phyloP scores from a whole-genome alignment of 495 filamentous ascomycete species.

The Cairneyella variabilis region DNA sequence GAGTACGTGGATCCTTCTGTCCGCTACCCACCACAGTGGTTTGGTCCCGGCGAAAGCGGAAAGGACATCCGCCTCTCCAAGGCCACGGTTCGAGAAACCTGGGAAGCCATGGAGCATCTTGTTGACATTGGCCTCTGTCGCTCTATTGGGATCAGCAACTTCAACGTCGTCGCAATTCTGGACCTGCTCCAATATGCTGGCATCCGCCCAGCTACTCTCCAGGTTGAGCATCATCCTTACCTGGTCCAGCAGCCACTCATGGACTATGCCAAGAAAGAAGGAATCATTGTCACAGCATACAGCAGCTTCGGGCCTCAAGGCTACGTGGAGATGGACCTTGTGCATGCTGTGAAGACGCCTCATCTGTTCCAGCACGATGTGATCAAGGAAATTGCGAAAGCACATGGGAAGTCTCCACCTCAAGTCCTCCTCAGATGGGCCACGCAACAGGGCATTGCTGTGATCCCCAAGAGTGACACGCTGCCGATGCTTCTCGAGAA shows the following conservation, averaged over 20 bases:
- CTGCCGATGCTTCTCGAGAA: slow-evolving; percentile 49
- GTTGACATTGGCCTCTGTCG: slow-evolving; percentile 64
- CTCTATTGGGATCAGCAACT: slow-evolving; percentile 86
- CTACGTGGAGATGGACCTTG: slow-evolving; percentile 74
- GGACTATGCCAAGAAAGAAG: slow-evolving; percentile 62
- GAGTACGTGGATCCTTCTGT: slow-evolving; percentile 72
- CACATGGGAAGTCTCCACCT: slow-evolving; percentile 67
- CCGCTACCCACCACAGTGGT: slow-evolving; percentile 82
- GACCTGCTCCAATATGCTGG: slow-evolving; percentile 80
- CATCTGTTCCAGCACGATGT: slow-evolving; percentile 63
- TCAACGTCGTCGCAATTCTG: slow-evolving; percentile 52
- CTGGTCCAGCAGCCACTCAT: slow-evolving; percentile 74
- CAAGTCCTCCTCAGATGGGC: slow-evolving; percentile 88
- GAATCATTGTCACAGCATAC: slow-evolving; percentile 80
- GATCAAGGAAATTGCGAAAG: slow-evolving; percentile 61
- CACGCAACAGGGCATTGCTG: slow-evolving; percentile 79
- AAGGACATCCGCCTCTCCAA: slow-evolving; percentile 52
- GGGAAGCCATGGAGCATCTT: slow-evolving; percentile 76
- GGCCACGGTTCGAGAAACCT: slow-evolving; percentile 76
- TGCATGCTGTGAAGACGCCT: slow-evolving; percentile 53
- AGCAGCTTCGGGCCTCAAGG: slow-evolving; percentile 79
- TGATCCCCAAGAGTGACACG: slow-evolving; percentile 70
- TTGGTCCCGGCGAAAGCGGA: slow-evolving; percentile 27
- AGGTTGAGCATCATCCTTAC: slow-evolving; percentile 98
- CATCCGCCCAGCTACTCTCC: slow-evolving; percentile 72